Conservation (phyloP, 805 yeast genomes). For the Yamadazyma takamatsuzukensis region DNA sequence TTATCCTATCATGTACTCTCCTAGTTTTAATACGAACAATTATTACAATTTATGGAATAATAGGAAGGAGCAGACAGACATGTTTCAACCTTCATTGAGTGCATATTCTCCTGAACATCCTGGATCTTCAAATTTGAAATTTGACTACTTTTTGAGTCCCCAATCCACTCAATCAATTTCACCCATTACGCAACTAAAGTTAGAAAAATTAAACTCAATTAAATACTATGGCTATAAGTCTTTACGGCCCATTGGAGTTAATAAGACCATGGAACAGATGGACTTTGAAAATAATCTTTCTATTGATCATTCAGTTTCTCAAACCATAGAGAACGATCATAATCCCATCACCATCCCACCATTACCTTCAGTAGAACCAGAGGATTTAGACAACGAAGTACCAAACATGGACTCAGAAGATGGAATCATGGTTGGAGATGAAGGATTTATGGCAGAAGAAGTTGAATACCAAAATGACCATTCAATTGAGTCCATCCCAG, state of each 20-base stretch:
- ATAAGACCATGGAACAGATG: conserved; percentile 38
- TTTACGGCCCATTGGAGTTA: conserved; percentile 37
- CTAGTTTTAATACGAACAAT: conserved; percentile 8
- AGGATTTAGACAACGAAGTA: conserved; percentile 46
- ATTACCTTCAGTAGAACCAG: conserved; percentile 10
- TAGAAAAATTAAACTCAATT: conserved; percentile 22
- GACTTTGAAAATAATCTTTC: conserved; percentile 18
- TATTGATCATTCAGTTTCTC: conserved; percentile 16
- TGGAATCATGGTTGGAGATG: conserved; percentile 21
- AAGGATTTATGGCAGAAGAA: conserved; percentile 46
- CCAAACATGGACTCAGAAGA: conserved; percentile 38
- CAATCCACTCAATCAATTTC: conserved; percentile 4
- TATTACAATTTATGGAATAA: conserved; percentile 12
- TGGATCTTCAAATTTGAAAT: conserved; percentile 17
- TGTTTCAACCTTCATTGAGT: conserved; percentile 50
- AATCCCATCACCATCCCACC: conserved; percentile 5
- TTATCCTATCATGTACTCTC: conserved; percentile 12
- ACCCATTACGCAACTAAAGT: conserved; percentile 17
- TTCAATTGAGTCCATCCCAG: conserved; percentile 17
- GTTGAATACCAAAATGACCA: conserved; percentile 45
- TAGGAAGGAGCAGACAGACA: conserved; percentile 16
- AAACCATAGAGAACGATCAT: conserved; percentile 22
- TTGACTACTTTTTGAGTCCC: conserved; percentile 3
- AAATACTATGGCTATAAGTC: conserved; percentile 31
- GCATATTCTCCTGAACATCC: conserved; percentile 49